A percentile compares a stretch with the other conserved stretches of the same genome.
Conservation (phyloP, 2,329 filamentous ascomycete genomes). For the Fonsecaea monophora region DNA sequence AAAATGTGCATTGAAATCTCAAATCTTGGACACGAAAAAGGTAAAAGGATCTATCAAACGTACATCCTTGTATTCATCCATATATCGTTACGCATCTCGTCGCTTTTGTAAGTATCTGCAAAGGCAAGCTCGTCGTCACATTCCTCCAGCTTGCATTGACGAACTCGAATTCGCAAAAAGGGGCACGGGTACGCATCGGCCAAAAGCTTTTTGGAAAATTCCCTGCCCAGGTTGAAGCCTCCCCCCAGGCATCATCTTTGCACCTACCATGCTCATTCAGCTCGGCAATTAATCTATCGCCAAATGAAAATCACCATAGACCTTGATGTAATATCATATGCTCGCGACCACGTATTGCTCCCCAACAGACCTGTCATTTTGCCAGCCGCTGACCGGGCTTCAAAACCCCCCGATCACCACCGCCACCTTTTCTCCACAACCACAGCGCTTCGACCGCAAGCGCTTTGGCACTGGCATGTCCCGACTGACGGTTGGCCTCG, state of each 20-base stretch:
- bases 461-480: slow-evolving; percentile 79
- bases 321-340: background rate
- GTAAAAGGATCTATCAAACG: background rate
- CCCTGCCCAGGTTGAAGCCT: background rate
- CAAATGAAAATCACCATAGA: background rate
- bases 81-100: background rate
- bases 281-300: background rate
- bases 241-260: background rate
- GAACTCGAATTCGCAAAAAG: background rate
- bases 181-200: background rate
- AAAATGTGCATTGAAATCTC: background rate
- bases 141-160: background rate
- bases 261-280: background rate
- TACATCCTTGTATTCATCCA: background rate
- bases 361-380: slow-evolving; percentile 11
- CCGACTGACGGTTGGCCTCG: slow-evolving; percentile 71
- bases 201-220: background rate
- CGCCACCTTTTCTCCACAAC: slow-evolving; percentile 74
- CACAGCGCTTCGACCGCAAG: slow-evolving; percentile 91
- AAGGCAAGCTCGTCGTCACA: background rate
- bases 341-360: background rate
- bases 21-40: background rate
- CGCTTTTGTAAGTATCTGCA: background rate
- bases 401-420: slow-evolving; percentile 53
- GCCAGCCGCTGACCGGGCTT: slow-evolving; percentile 44